These are phyloP conservation scores for Circinella umbellata DNA, from an alignment of 371 early-diverging fungal species.

Conservation along the genomic window DNA sequence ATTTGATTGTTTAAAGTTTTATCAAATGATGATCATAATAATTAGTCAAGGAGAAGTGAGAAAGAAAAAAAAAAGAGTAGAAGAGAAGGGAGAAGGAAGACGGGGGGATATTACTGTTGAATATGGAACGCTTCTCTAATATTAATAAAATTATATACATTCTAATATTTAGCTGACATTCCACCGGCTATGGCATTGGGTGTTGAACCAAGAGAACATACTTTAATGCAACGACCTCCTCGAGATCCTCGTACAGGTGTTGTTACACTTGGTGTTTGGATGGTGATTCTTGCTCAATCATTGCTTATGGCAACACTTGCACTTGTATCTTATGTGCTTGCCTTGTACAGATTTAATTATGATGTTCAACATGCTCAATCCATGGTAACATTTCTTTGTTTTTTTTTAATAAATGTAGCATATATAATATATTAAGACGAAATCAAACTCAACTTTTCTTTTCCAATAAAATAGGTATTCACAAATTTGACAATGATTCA, in stretches of 20 bases:
- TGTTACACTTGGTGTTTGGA: conserved; percentile 43
- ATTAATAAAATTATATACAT: not conserved
- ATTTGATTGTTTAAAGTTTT: conserved; percentile 31
- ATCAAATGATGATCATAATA: not conserved
- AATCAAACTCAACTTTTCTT: not conserved
- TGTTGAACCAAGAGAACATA: conserved; percentile 77
- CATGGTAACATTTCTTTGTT: conserved; percentile 18
- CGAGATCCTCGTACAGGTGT: conserved; percentile 66
- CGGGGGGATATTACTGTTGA: too few species aligned
- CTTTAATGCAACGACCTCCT: conserved; percentile 82
- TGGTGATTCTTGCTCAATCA: conserved; percentile 32
- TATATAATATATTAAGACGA: not conserved
- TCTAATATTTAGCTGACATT: conserved; percentile 35
- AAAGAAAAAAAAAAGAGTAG: too few species aligned
- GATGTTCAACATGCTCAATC: conserved; percentile 29
- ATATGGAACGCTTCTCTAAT: not conserved
- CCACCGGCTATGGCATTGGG: conserved; percentile 86
- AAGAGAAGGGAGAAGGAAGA: too few species aligned
- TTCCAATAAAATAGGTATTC: conserved; percentile 58
- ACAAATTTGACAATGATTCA: conserved; percentile 78
- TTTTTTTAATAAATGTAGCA: not conserved
- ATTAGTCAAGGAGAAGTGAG: not conserved
- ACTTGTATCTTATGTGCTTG: conserved; percentile 58
- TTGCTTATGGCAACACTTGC: conserved; percentile 66
- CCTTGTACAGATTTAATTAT: conserved; percentile 45